Evolutionary conservation across 805 yeast species (phyloP).

Genomic region (Kluyveromyces wickerhamii): DNA sequence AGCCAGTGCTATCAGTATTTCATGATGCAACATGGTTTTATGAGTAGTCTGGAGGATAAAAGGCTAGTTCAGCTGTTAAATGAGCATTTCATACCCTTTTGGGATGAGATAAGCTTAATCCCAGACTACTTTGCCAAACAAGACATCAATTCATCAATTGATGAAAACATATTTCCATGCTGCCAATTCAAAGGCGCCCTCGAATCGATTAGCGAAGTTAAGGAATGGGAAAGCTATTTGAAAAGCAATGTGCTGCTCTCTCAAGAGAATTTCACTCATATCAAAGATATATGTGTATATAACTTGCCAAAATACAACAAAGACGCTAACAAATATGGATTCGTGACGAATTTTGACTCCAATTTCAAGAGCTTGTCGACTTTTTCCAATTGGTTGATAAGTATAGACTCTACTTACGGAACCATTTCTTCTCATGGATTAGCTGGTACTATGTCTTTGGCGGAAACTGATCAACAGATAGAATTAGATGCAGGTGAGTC

Average conservation of each 20-base stretch:
- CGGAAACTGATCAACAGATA: constrained; percentile 14
- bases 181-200: constrained; percentile 1
- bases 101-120: constrained; percentile 24
- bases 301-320: constrained; percentile 18
- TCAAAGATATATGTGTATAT: constrained; percentile 26
- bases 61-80: constrained; percentile 23
- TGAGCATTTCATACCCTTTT: constrained; percentile 25
- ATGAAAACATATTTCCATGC: constrained; percentile 5
- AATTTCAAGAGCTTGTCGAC: constrained; percentile 18
- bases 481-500: constrained; percentile 4
- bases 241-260: constrained; percentile 21
- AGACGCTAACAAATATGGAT: constrained; percentile 22
- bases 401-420: constrained; percentile 22
- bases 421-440: constrained; percentile 23
- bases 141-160: constrained; percentile 1
- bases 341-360: constrained; percentile 21
- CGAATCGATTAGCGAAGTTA: constrained; percentile 3
- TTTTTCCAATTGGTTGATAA: constrained; percentile 28
- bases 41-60: constrained; percentile 20
- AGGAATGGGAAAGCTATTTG: constrained; percentile 24
- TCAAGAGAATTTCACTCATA: constrained; percentile 22
- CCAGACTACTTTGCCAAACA: constrained; percentile 10
- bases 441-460: constrained; percentile 24
- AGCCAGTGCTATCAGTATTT: constrained; percentile 24
- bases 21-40: constrained; percentile 17